Percentiles rank a stretch among this genome's conserved stretches.
Conservation (phyloP, 805 yeast genomes). For the Suhomyces sp. region DNA sequence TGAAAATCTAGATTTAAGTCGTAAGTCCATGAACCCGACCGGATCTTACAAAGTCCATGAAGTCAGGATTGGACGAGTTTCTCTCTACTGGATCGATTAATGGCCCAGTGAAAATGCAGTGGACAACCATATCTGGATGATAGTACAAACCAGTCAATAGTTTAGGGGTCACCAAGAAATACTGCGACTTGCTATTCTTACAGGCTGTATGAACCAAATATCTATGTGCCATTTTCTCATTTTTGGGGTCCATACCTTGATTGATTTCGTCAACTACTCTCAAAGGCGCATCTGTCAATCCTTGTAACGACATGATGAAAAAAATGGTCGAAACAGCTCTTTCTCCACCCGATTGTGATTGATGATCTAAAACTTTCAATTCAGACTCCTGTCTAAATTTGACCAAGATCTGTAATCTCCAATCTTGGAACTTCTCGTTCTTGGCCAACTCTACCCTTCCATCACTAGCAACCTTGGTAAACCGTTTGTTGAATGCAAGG, state of each 20-base stretch:
- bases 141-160: constrained; percentile 74
- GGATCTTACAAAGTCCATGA: constrained; percentile 29
- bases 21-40: constrained; percentile 4
- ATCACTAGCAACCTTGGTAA: constrained; percentile 75
- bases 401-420: constrained; percentile 83
- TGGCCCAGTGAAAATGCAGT: constrained; percentile 61
- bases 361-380: constrained; percentile 72
- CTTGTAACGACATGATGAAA: constrained; percentile 87
- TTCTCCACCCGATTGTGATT: constrained; percentile 96
- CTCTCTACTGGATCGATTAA: constrained; percentile 20
- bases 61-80: constrained; percentile 16
- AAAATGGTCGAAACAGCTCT: constrained; percentile 92
- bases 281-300: constrained; percentile 83
- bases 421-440: constrained; percentile 56
- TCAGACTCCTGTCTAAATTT: constrained; percentile 77
- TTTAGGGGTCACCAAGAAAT: constrained; percentile 91
- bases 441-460: constrained; percentile 72
- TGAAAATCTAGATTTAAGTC: neutral
- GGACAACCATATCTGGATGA: constrained; percentile 76
- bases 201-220: constrained; percentile 86
- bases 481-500: constrained; percentile 59
- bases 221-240: constrained; percentile 82
- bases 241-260: constrained; percentile 96
- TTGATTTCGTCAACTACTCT: constrained; percentile 96
- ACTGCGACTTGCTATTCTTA: constrained; percentile 59